Evolutionary conservation across 306 rosid species (phyloP).

Genomic region (Potentilla sterilis): DNA sequence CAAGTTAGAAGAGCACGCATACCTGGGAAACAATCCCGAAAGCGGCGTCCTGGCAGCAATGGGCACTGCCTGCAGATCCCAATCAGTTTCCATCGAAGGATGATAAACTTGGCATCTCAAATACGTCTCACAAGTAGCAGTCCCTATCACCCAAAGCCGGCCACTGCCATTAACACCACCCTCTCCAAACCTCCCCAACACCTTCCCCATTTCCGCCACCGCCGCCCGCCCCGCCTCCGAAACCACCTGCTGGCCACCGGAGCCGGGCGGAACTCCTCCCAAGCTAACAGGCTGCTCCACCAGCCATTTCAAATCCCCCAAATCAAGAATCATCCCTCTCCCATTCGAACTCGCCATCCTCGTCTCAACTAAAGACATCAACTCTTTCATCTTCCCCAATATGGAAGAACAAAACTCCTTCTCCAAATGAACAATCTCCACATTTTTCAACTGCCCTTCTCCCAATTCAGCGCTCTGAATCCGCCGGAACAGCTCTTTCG

Average conservation of each 20-base stretch:
- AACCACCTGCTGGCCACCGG: constrained; percentile 43
- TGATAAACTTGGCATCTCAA: constrained; percentile 99
- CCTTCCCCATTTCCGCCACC: constrained; percentile 72
- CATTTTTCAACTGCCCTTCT: constrained; percentile 48
- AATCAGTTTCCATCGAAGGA: constrained; percentile 92
- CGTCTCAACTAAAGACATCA: constrained; percentile 61
- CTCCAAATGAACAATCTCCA: constrained; percentile 63
- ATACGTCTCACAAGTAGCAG: constrained; percentile 96
- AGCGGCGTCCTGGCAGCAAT: constrained; percentile 62
- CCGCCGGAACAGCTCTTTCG: constrained; percentile 62
- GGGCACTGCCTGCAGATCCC: constrained; percentile 98
- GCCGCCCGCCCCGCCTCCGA: constrained; percentile 75
- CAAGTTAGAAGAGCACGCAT: constrained; percentile 5
- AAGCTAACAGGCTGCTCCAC: constrained; percentile 67
- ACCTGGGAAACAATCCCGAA: constrained; percentile 76
- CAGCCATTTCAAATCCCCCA: constrained; percentile 95
- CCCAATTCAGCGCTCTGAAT: constrained; percentile 66
- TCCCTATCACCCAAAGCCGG: constrained; percentile 81
- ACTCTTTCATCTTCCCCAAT: constrained; percentile 50
- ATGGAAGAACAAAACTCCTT: constrained; percentile 51
- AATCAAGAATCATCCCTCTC: constrained; percentile 59
- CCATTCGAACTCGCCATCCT: constrained; percentile 39
- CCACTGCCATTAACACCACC: constrained; percentile 29
- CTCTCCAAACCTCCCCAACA: constrained; percentile 58
- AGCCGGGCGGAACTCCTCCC: constrained; percentile 31